Conservation (phyloP, 345 rosid genomes). For the Syzygium jambos region DNA sequence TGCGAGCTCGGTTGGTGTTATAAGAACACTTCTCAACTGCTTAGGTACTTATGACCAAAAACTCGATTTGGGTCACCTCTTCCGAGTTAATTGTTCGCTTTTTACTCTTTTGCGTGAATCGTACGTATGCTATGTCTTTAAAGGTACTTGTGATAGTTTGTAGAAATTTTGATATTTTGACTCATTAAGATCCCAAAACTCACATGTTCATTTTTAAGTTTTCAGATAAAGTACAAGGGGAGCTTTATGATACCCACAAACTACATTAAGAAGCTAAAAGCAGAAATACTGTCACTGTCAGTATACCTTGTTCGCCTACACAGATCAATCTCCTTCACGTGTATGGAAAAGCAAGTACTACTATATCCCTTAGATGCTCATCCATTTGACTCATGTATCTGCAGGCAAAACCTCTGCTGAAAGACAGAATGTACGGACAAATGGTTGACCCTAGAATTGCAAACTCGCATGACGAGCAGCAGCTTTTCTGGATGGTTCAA, state of each 20-base stretch:
- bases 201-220: neutral
- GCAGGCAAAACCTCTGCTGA: conserved; percentile 27
- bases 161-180: too few relatives aligned
- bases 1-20: neutral
- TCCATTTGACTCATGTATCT: neutral
- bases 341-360: neutral
- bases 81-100: neutral
- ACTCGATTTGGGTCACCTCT: neutral
- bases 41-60: neutral
- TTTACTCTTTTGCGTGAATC: neutral
- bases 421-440: conserved; percentile 14
- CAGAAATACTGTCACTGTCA: neutral
- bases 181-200: neutral
- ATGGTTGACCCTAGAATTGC: conserved; percentile 16
- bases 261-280: neutral
- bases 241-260: neutral
- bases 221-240: neutral
- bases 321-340: neutral
- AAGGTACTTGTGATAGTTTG: neutral
- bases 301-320: neutral
- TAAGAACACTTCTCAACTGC: neutral
- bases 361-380: neutral
- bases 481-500: conserved; percentile 23
- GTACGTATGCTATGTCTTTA: too few relatives aligned
- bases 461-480: conserved; percentile 9